Percentiles rank a stretch among this genome's conserved stretches.
These are phyloP conservation scores for Pseudogymnoascus sp. DNA, from an alignment of 2,329 filamentous ascomycete species.

Conservation along the genomic window DNA sequence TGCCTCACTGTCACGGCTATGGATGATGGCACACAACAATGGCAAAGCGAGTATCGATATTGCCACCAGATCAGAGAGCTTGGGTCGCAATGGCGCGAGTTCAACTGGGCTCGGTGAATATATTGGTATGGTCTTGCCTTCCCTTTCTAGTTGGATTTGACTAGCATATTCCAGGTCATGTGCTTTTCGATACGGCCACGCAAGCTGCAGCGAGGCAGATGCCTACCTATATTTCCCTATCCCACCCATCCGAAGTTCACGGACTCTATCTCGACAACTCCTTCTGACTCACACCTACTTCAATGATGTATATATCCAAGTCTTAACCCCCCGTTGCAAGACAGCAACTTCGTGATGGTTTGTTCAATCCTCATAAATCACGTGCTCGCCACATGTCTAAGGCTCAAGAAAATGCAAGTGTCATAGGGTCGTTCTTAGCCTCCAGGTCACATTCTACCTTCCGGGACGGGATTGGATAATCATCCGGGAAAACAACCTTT, in stretches of 20 bases:
- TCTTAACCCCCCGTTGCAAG: neutral
- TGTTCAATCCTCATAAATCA: conserved; percentile 5
- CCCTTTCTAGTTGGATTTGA: conserved; percentile 3
- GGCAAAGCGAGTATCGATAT: neutral
- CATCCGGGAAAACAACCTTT: neutral
- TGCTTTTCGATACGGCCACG: conserved; percentile 4
- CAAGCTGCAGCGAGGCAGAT: conserved; percentile 6
- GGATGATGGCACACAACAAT: neutral
- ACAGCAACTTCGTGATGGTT: neutral
- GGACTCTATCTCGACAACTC: conserved; percentile 1
- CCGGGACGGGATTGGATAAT: conserved; percentile 1
- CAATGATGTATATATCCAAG: conserved; percentile 8
- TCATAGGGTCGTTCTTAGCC: neutral
- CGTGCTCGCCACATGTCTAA: neutral
- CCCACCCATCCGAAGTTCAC: neutral
- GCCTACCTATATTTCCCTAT: conserved; percentile 3
- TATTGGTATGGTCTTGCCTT: conserved; percentile 8
- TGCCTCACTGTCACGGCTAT: neutral
- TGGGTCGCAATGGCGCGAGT: conserved; percentile 7
- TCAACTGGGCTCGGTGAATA: neutral
- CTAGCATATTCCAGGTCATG: conserved; percentile 6
- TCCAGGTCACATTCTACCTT: conserved; percentile 3
- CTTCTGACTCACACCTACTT: neutral
- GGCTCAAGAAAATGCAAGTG: conserved; percentile 3
- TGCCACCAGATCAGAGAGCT: conserved; percentile 8